Evolutionary conservation across 148 eudicot genomes (phyloP), one percentile per base, ranked within the genome.

Genomic region (Arctostaphylos glauca): DNA sequence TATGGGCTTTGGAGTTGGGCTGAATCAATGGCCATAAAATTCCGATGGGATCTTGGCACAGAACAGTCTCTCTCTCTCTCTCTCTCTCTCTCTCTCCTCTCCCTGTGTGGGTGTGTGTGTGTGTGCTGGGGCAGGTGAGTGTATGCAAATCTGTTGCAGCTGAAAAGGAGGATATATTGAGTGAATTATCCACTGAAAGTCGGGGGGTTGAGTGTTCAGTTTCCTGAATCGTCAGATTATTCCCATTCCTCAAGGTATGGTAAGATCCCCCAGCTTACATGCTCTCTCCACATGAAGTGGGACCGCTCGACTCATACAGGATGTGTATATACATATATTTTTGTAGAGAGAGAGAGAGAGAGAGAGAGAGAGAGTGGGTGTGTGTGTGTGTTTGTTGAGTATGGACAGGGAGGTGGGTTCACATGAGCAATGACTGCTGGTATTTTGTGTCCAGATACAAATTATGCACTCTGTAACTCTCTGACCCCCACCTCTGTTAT

Each of bases 211-310:
- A 23, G 72, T 67, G 46, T 70, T 43, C 12, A 71, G 50, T 64
- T 71, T 71, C 66, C 49, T 44, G 75, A 71, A 47, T 71, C 10
- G 75, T 43, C 75, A 71, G 75, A 43, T 71, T 71, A 71, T 71
- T 44, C 50, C 75, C 75, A 71, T 15, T 71, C 75, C 23, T 71
- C 75, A 16, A 71, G 75, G 75, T 71, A 44, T 43, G 75, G 74
- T 16, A 71, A 41, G 18, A 71, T 71, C 23, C 23, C 50, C 10
- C 75, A 71, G 48, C 10, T 71, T 71, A 71, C 75, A 71, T 18
- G 75, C 75, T 18, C 75, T 44, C 23, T n/a, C 49, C 75, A 71
- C 75, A 43, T 71, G 75, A 18, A 6, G n/a, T 71, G 21, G 50
- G 50, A 71, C 75, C 52, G 7, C n/a, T 23, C 72, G 3, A 31